Evolutionary conservation across 257 asterid genomes (phyloP), one percentile per base, ranked within the genome.

Genomic region (Cinchona pubescens): DNA sequence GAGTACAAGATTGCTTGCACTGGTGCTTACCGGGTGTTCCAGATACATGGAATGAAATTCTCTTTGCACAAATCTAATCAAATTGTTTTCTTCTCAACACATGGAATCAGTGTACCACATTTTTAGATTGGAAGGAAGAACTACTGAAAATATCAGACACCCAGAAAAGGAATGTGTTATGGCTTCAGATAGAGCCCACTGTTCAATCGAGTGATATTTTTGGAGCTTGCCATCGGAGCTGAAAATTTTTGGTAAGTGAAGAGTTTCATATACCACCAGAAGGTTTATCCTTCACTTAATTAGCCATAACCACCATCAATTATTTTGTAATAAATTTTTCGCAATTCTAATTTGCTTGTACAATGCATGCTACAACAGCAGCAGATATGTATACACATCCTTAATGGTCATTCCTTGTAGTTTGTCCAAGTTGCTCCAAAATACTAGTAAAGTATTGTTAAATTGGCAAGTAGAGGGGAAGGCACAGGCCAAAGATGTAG

Each of bases 21-120:
- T 93, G 98, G 98, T 93, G 98, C 87, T 84, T 93, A 71, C 98
- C 98, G 0, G 97, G 98, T 71, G 82, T 93, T 64, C 98, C 98
- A 1, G 98, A 93, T 85, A 77, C 96, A 34, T 93, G 98, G 98
- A 93, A 93, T 77, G 98, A 91, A 80, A 76, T 93, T 83, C 86
- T 93, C 72, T 86, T 85, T 76, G 92, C 96, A 1, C 96, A 87
- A 70, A 37, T 93, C 35, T 90, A 76, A 77, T 63, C 18, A 15
- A 3, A 10, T 14, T 3, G 29, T 25, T 62, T 30, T 56, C 9
- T 48, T 42, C 19, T 15, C 67, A 29, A 23, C 25, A 11, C 76
- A 37, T 25, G 42, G 35, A 32, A 67, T 69, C 4, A 4, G 14
- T 12, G 29, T 3, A n/a, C 19, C 23, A 9, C 34, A 34, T 72